These are phyloP conservation scores for Funneliformis caledonium DNA, from an alignment of 371 early-diverging fungal genomes.

Conservation along the genomic window DNA sequence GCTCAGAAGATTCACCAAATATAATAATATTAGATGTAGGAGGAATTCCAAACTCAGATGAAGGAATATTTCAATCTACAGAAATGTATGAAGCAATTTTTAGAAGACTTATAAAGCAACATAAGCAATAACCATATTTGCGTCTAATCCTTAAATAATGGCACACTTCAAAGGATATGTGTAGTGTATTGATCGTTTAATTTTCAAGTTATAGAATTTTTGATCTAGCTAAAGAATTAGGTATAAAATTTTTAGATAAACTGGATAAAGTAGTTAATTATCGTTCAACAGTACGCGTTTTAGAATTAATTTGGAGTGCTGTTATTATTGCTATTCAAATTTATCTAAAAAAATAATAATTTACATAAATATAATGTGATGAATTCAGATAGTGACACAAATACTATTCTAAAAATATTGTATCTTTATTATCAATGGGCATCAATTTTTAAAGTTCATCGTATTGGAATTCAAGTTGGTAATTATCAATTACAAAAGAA, in stretches of 20 bases:
- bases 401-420: constrained; percentile 10
- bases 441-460: no score
- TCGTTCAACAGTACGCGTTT: not conserved
- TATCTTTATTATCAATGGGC: constrained; percentile 26
- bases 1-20: not conserved
- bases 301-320: constrained; percentile 27
- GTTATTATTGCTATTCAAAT: not conserved
- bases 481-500: constrained; percentile 21
- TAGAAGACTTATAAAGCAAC: not conserved
- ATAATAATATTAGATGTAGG: constrained; percentile 12
- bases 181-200: constrained; percentile 4
- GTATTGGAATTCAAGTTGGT: constrained; percentile 22
- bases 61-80: not conserved
- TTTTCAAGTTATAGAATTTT: constrained; percentile 31
- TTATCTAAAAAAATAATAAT: not conserved
- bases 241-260: constrained; percentile 5
- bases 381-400: not conserved
- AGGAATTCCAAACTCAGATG: not conserved
- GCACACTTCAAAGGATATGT: constrained; percentile 21
- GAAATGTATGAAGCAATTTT: constrained; percentile 8
- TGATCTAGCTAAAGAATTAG: not conserved
- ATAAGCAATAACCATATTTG: not conserved
- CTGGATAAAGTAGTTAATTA: constrained; percentile 12
- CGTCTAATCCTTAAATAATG: not conserved
- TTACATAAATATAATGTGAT: not conserved